Evolutionary conservation across 257 asterid species (phyloP).

Genomic region (Coffea canephora): DNA sequence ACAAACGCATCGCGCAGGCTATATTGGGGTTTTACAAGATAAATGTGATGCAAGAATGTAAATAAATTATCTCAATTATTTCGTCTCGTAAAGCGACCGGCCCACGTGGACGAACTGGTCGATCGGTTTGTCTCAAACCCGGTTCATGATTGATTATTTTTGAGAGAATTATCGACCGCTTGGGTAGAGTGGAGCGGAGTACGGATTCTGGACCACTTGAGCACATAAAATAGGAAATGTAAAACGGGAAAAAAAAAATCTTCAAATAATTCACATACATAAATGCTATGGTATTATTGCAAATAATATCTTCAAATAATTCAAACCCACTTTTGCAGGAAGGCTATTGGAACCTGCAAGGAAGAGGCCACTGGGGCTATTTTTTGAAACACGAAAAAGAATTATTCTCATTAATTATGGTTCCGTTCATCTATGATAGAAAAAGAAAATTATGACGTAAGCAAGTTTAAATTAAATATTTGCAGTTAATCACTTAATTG

Average conservation of each 20-base stretch:
- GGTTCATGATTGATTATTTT: background rate
- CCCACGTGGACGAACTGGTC: slow-evolving; percentile 13
- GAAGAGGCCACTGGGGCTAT: background rate
- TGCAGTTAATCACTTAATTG: background rate
- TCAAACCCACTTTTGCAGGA: background rate
- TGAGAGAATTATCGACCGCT: background rate
- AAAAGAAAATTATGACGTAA: background rate
- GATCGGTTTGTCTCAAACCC: slow-evolving; percentile 1
- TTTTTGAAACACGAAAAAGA: background rate
- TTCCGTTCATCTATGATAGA: no score
- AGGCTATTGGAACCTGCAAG: background rate
- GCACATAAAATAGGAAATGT: background rate
- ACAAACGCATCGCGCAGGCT: background rate
- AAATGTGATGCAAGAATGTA: slow-evolving; percentile 1
- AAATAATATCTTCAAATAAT: no score
- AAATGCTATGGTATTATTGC: no score
- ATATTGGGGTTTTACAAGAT: background rate
- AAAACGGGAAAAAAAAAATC: no score
- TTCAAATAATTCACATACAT: no score
- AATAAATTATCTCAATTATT: slow-evolving; percentile 14
- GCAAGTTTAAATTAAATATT: background rate
- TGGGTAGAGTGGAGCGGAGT: background rate
- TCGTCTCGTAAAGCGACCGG: slow-evolving; percentile 23
- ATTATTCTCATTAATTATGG: background rate
- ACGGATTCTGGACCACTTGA: slow-evolving; percentile 10